These are phyloP conservation scores for Begonia loranthoides DNA, from an alignment of 306 rosid species.

Conservation along the genomic window DNA sequence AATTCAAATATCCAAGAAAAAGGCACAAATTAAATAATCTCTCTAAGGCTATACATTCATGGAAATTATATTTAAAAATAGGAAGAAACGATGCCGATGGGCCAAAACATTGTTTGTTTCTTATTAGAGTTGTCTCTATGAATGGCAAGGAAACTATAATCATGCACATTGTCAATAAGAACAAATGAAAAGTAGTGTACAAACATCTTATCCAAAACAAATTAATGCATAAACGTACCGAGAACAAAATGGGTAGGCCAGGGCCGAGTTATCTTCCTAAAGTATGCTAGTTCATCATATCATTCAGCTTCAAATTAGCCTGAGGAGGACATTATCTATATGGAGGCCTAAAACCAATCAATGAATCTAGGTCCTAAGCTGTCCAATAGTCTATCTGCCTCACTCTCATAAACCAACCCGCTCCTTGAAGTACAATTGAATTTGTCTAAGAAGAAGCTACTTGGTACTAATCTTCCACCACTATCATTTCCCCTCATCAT, in stretches of 20 bases:
- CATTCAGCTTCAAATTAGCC: constrained; percentile 33
- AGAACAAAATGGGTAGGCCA: constrained; percentile 85
- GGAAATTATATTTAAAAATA: no score
- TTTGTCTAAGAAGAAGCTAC: no score
- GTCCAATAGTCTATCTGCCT: constrained; percentile 63
- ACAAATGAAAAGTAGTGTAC: no score
- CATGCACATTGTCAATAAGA: no score
- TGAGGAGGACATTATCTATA: constrained; percentile 49
- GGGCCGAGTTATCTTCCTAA: constrained; percentile 52
- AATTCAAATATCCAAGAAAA: no score
- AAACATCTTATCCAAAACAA: not conserved
- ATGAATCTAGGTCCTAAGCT: constrained; percentile 77
- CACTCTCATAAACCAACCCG: constrained; percentile 66
- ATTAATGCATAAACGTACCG: constrained; percentile 30
- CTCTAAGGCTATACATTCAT: no score
- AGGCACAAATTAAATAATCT: no score
- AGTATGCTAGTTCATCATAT: constrained; percentile 43
- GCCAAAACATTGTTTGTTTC: not conserved
- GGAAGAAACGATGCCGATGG: not conserved
- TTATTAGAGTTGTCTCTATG: not conserved
- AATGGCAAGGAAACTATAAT: not conserved
- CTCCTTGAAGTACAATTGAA: constrained; percentile 16
- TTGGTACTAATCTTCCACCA: constrained; percentile 9
- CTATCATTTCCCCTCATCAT: constrained; percentile 12
- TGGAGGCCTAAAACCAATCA: constrained; percentile 89